phyloP scores from a whole-genome alignment of 495 filamentous ascomycete genomes.

The Hyphodiscus hymeniophilus region DNA sequence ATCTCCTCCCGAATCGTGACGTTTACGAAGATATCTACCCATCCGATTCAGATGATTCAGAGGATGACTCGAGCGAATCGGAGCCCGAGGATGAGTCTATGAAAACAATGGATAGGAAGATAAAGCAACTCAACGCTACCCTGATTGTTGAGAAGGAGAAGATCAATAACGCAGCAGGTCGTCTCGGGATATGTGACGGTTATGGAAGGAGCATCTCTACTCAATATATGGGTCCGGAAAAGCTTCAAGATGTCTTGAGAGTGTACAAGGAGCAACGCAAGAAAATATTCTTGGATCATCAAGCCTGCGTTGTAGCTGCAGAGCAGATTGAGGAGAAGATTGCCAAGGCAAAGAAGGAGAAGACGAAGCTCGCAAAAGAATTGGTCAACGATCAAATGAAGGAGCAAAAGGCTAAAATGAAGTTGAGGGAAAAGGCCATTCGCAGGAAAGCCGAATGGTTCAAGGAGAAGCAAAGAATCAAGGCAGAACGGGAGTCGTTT shows the following conservation, averaged over 20 bases:
- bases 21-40: slow-evolving; percentile 50
- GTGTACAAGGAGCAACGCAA: slow-evolving; percentile 40
- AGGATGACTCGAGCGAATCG: slow-evolving; percentile 27
- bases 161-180: slow-evolving; percentile 28
- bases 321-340: slow-evolving; percentile 32
- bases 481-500: slow-evolving; percentile 43
- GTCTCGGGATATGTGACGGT: slow-evolving; percentile 36
- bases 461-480: slow-evolving; percentile 42
- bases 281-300: slow-evolving; percentile 35
- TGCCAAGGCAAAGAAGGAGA: slow-evolving; percentile 25
- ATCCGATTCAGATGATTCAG: slow-evolving; percentile 33
- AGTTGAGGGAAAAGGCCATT: slow-evolving; percentile 30
- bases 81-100: slow-evolving; percentile 21
- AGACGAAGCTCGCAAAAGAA: slow-evolving; percentile 21
- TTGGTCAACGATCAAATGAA: slow-evolving; percentile 32
- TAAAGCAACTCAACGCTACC: slow-evolving; percentile 22
- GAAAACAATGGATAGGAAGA: slow-evolving; percentile 16
- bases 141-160: slow-evolving; percentile 28
- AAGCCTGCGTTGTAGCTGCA: slow-evolving; percentile 24
- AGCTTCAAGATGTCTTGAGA: slow-evolving; percentile 28
- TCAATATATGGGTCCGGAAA: slow-evolving; percentile 22
- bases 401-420: slow-evolving; percentile 28
- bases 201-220: slow-evolving; percentile 32
- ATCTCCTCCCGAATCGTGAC: slow-evolving; percentile 51
- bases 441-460: slow-evolving; percentile 33